Base-by-base conservation (phyloP, 1,284 basidiomycete genomes). In the Nidula niveotomentosa region DNA sequence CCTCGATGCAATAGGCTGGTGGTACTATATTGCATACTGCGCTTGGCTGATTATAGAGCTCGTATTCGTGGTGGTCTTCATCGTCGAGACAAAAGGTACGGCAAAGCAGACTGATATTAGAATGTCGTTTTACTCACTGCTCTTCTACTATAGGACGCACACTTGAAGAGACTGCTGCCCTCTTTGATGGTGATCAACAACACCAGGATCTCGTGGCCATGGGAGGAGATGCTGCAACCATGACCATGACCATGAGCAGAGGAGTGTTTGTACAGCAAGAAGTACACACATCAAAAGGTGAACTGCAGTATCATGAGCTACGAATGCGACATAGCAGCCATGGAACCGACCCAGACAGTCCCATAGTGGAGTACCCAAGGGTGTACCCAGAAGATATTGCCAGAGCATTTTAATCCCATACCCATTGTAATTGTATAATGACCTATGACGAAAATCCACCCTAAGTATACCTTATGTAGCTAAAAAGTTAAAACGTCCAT, bases 21-120 rank as follows among this genome's bases (percentile, higher is more conserved):
- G 78, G 75, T 90, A 89, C 58, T 86, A 86, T 59, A 65, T 86
- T 18, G 81, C 81, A 8, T 85, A 85, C 59, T 81, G 83, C 55
- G 83, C 74, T 36, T 86, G 83, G 84, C 73, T 87, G 23, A 69
- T 80, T 37, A 62, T 85, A 55, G 85, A 87, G 63, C 70, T 86
- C 4, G 66, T 77, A 8, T 87, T 86, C 62, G 69, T 87, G 12
- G 66, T 79, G n/a, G 60, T 71, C 8, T 86, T 73, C 64, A 72
- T 86, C 48, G 78, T 88, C 23, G 86, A 89, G 63, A 89, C 86
- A 3, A 80, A 74, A 76, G 84, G 79, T 78, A 52, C 15, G 66
- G 53, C 8, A 15, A 47, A 7, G 30, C 30, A 30, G 30, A 30
- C 30, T 30, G 30, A 30, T 30, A 30, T 30, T 30, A 30, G 30